These are phyloP conservation scores for Pezizomycotina sp. DNA, from an alignment of 2,329 filamentous ascomycete genomes.

Conservation along the genomic window DNA sequence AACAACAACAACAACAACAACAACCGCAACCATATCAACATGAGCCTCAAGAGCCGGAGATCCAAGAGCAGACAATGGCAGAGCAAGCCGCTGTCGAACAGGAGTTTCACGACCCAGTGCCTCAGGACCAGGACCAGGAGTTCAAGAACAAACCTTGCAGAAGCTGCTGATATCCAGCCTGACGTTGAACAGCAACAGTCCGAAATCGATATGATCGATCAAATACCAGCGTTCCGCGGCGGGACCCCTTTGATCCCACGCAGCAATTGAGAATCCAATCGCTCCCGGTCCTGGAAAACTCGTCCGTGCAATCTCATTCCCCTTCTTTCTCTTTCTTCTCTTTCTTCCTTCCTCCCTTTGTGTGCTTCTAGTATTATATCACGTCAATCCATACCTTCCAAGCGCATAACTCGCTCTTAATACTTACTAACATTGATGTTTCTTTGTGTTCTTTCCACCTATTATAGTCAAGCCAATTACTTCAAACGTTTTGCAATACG, in stretches of 20 bases:
- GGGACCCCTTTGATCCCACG: conserved; percentile 26
- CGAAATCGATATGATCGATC: conserved; percentile 15
- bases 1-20: conserved; percentile 10
- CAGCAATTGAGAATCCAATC: conserved; percentile 41
- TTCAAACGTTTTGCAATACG: conserved; percentile 41
- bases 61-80: conserved; percentile 5
- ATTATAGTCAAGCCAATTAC: conserved; percentile 40
- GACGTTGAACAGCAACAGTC: conserved; percentile 19
- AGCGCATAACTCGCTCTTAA: conserved; percentile 10
- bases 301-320: conserved; percentile 32
- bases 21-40: conserved; percentile 1
- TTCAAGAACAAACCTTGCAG: conserved; percentile 5
- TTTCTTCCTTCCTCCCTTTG: too few species aligned
- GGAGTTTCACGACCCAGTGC: conserved; percentile 2
- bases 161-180: conserved; percentile 16
- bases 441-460: conserved; percentile 10
- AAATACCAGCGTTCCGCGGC: conserved; percentile 16
- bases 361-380: too few species aligned
- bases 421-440: conserved; percentile 12
- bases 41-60: not conserved
- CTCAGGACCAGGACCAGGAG: conserved; percentile 1
- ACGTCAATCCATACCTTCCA: too few species aligned
- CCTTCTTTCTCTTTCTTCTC: not conserved
- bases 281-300: conserved; percentile 44
- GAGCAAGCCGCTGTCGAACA: conserved; percentile 6